A percentile compares a stretch with the other conserved stretches of the same genome.
phyloP scores from a whole-genome alignment of 345 rosid genomes.

The Lepidium africanum region DNA sequence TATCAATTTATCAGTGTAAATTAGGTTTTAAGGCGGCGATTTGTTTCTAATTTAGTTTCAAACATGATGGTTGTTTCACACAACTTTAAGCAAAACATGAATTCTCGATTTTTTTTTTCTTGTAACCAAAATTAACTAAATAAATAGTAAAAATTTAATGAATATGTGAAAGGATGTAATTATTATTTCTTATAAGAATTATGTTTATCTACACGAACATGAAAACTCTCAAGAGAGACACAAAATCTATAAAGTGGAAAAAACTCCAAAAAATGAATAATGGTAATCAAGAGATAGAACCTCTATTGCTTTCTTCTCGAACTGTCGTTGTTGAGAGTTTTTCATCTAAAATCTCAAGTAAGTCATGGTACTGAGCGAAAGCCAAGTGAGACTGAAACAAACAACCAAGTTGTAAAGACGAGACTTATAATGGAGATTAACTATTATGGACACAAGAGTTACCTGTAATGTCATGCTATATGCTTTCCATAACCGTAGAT shows the following conservation, averaged over 20 bases:
- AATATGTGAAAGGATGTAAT: not conserved
- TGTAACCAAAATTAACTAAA: not conserved
- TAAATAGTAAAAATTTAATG: not conserved
- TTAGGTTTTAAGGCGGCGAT: no score
- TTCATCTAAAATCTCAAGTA: slow-evolving; percentile 56
- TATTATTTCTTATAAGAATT: slow-evolving; percentile 1
- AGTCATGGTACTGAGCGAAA: slow-evolving; percentile 68
- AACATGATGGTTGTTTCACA: not conserved
- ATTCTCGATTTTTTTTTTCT: not conserved
- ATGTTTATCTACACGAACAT: slow-evolving; percentile 19
- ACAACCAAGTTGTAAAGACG: not conserved
- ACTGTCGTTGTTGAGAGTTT: slow-evolving; percentile 43
- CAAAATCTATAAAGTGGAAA: not conserved
- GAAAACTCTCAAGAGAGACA: not conserved
- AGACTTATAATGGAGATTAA: not conserved
- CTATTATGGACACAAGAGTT: not conserved
- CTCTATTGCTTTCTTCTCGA: slow-evolving; percentile 20
- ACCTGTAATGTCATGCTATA: slow-evolving; percentile 78
- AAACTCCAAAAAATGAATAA: not conserved
- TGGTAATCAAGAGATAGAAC: slow-evolving; percentile 12
- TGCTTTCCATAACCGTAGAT: slow-evolving; percentile 77
- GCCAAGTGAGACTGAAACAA: slow-evolving; percentile 49
- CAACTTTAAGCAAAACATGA: not conserved
- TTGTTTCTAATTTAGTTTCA: not conserved
- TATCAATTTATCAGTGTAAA: no score